These are phyloP conservation scores for Haplographium delicatum DNA, from an alignment of 495 filamentous ascomycete genomes.

Conservation along the genomic window DNA sequence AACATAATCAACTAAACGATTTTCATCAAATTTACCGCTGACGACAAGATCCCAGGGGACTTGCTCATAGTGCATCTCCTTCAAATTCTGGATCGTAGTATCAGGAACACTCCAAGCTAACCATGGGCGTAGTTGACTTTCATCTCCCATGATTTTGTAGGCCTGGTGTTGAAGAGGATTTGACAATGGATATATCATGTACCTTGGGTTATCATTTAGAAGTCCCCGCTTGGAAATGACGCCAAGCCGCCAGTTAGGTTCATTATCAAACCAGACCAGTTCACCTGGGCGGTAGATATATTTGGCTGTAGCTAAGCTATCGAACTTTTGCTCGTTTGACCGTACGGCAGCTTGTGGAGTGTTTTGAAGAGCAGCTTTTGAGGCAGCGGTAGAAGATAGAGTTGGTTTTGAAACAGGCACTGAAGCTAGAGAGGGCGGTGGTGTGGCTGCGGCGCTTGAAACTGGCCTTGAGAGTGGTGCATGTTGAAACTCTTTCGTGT, in stretches of 20 bases:
- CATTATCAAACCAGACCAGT: conserved; percentile 54
- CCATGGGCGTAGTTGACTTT: conserved; percentile 49
- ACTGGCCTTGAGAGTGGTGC: neutral
- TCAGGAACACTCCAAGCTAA: conserved; percentile 56
- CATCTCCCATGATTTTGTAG: conserved; percentile 31
- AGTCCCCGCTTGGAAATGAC: conserved; percentile 36
- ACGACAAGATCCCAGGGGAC: conserved; percentile 46
- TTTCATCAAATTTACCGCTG: conserved; percentile 32
- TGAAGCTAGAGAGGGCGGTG: conserved; percentile 8
- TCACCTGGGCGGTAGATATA: conserved; percentile 55
- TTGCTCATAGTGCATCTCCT: conserved; percentile 36
- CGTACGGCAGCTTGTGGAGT: conserved; percentile 4
- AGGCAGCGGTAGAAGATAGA: neutral
- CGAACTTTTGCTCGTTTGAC: conserved; percentile 28
- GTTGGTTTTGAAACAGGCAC: conserved; percentile 1
- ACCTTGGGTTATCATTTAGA: conserved; percentile 28
- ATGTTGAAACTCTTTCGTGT: neutral
- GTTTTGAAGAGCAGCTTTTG: conserved; percentile 5
- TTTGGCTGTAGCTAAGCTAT: conserved; percentile 25
- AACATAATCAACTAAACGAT: conserved; percentile 37
- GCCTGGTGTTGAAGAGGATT: conserved; percentile 38
- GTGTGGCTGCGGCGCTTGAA: neutral
- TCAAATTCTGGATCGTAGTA: conserved; percentile 26
- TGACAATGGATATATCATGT: conserved; percentile 47
- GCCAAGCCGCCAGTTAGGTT: conserved; percentile 51